A percentile compares a stretch with the other conserved stretches of the same genome.
Conservation (phyloP, 1,284 basidiomycete species). For the Athelia sp. region DNA sequence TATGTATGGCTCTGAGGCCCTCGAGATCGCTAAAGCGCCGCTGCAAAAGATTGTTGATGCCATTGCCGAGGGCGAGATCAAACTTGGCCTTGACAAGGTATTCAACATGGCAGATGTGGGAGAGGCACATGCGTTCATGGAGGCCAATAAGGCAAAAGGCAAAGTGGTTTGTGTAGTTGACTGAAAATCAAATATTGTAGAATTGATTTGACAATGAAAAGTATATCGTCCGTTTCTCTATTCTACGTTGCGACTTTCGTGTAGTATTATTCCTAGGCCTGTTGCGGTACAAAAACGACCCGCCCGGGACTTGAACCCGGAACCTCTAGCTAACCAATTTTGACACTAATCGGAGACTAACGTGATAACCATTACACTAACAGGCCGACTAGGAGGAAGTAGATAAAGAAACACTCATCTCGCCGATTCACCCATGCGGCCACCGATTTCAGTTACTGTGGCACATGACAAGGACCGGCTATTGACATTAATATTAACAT, state of each 20-base stretch:
- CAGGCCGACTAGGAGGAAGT: background rate
- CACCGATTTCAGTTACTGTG: too few relatives aligned
- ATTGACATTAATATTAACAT: too few relatives aligned
- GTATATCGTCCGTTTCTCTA: background rate
- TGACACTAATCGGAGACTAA: background rate
- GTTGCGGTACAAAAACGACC: background rate
- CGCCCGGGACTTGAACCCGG: background rate
- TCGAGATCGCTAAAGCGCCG: slow-evolving; percentile 14
- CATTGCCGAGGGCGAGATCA: slow-evolving; percentile 12
- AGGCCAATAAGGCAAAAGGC: slow-evolving; percentile 18
- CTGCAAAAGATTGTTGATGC: slow-evolving; percentile 17
- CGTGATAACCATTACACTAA: background rate
- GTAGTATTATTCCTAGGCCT: too few relatives aligned
- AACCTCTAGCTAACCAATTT: slow-evolving; percentile 1
- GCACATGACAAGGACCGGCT: too few relatives aligned
- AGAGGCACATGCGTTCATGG: slow-evolving; percentile 17
- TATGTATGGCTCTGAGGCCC: slow-evolving; percentile 12
- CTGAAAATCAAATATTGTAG: slow-evolving; percentile 3
- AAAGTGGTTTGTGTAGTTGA: slow-evolving; percentile 19
- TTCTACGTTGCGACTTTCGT: too few relatives aligned
- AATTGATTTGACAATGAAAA: background rate
- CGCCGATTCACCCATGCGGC: too few relatives aligned
- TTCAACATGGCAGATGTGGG: slow-evolving; percentile 16
- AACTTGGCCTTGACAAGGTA: slow-evolving; percentile 14
- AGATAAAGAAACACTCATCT: too few relatives aligned